Conservation (phyloP, 176 grass and related monocot species). For the Triticum turgidum region DNA sequence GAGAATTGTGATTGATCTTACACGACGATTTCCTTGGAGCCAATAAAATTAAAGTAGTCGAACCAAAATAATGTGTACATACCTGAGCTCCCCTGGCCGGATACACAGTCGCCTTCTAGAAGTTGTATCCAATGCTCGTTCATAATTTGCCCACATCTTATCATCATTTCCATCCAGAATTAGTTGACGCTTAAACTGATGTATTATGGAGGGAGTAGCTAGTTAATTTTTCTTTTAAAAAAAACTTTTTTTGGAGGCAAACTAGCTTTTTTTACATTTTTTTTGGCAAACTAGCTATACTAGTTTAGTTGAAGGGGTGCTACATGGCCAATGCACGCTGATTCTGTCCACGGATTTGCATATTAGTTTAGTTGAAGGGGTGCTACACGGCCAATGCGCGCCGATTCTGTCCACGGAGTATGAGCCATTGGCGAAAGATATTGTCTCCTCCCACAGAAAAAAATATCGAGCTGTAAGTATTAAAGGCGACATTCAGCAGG, state of each 20-base stretch:
- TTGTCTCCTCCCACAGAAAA: neutral
- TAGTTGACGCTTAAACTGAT: too few species aligned
- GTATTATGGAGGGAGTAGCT: too few species aligned
- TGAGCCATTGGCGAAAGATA: neutral
- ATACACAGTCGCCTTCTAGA: neutral
- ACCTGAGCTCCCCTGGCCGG: neutral
- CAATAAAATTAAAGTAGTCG: too few species aligned
- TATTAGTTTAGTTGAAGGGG: neutral
- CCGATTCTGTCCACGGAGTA: neutral
- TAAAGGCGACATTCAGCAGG: slow-evolving; percentile 10
- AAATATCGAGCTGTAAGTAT: neutral
- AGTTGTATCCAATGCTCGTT: neutral
- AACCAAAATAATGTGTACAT: too few species aligned
- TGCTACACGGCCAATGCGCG: neutral
- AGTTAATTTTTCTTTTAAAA: too few species aligned
- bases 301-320: too few species aligned
- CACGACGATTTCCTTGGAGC: too few species aligned
- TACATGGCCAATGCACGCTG: neutral
- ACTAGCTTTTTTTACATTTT: too few species aligned
- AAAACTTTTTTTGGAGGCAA: too few species aligned
- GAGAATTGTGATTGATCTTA: too few species aligned
- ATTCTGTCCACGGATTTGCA: neutral
- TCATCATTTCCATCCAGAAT: neutral
- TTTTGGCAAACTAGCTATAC: too few species aligned
- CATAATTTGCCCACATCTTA: neutral